Conservation (phyloP, 2,329 filamentous ascomycete genomes). For the Arthroderma sp. region DNA sequence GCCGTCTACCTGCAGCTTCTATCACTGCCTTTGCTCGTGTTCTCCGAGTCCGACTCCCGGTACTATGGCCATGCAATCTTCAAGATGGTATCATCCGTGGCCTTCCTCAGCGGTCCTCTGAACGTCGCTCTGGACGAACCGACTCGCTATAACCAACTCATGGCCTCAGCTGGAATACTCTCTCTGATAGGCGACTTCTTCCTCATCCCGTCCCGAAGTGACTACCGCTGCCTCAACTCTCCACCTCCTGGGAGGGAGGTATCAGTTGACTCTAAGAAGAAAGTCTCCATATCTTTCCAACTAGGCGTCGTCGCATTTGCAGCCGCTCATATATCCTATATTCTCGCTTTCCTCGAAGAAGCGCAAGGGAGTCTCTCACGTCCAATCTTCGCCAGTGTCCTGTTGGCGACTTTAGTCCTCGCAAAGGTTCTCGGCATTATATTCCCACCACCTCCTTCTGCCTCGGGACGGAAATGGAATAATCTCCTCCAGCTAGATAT, state of each 20-base stretch:
- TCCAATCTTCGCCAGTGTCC: constrained; percentile 9
- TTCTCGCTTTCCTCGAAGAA: constrained; percentile 16
- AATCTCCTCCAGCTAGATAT: constrained; percentile 17
- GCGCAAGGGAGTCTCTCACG: constrained; percentile 5
- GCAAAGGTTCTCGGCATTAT: constrained; percentile 17
- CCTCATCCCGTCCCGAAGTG: constrained; percentile 15
- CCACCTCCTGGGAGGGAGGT: not conserved
- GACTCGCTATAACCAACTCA: constrained; percentile 12
- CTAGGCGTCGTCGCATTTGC: constrained; percentile 19
- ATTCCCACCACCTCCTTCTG: constrained; percentile 11
- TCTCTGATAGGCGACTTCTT: constrained; percentile 17
- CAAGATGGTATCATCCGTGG: constrained; percentile 19
- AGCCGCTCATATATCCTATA: constrained; percentile 18
- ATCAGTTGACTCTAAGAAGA: not conserved
- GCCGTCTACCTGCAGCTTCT: constrained; percentile 14
- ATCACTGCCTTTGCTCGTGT: constrained; percentile 15
- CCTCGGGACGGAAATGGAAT: not conserved
- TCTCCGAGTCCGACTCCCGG: constrained; percentile 16
- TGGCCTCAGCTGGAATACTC: constrained; percentile 15
- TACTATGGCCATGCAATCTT: constrained; percentile 16
- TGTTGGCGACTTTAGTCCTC: constrained; percentile 12
- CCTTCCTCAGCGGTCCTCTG: constrained; percentile 16
- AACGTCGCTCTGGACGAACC: constrained; percentile 9
- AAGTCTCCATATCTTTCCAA: constrained; percentile 17
- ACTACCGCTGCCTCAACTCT: constrained; percentile 11